Evolutionary conservation across 352 stramenopile species (phyloP).

Genomic region (Globisporangium canariense): DNA sequence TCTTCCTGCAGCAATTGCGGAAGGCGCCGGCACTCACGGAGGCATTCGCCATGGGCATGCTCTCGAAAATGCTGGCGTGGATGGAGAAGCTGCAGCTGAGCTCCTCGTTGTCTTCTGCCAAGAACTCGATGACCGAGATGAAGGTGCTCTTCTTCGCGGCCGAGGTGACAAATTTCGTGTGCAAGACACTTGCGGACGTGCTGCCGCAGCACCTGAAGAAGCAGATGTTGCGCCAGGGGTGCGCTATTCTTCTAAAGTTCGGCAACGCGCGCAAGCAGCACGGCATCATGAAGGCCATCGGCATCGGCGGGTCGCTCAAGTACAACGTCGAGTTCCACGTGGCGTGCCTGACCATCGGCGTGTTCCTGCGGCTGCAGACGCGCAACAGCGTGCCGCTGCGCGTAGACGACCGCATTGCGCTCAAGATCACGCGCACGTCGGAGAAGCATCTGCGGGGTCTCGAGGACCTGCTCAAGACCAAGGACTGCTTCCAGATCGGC

Average conservation of each 20-base stretch:
- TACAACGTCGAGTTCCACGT: conserved; percentile 82
- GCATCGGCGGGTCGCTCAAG: conserved; percentile 68
- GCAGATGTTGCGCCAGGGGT: conserved; percentile 70
- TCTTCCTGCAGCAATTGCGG: conserved; percentile 72
- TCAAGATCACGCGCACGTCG: conserved; percentile 79
- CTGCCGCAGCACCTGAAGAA: conserved; percentile 66
- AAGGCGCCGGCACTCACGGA: conserved; percentile 64
- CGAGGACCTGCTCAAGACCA: conserved; percentile 68
- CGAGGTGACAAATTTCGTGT: conserved; percentile 73
- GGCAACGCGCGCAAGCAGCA: conserved; percentile 73
- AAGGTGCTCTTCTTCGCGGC: conserved; percentile 81
- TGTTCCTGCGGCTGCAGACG: conserved; percentile 81
- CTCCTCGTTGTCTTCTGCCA: conserved; percentile 1
- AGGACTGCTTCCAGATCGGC: conserved; percentile 75
- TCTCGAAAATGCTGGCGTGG: conserved; percentile 72
- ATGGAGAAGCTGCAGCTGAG: conserved; percentile 59
- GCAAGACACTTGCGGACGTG: conserved; percentile 49
- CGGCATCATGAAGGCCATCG: conserved; percentile 85
- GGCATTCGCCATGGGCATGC: conserved; percentile 59
- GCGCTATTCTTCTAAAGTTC: conserved; percentile 55
- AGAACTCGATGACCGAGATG: conserved; percentile 65
- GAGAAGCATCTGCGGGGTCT: conserved; percentile 73
- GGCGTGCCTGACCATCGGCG: conserved; percentile 57
- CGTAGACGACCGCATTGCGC: conserved; percentile 67
- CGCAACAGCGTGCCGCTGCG: conserved; percentile 65